Evolutionary conservation across 805 yeast species (phyloP), one percentile per base, ranked within the genome.

Genomic region (Saturnispora bothae): DNA sequence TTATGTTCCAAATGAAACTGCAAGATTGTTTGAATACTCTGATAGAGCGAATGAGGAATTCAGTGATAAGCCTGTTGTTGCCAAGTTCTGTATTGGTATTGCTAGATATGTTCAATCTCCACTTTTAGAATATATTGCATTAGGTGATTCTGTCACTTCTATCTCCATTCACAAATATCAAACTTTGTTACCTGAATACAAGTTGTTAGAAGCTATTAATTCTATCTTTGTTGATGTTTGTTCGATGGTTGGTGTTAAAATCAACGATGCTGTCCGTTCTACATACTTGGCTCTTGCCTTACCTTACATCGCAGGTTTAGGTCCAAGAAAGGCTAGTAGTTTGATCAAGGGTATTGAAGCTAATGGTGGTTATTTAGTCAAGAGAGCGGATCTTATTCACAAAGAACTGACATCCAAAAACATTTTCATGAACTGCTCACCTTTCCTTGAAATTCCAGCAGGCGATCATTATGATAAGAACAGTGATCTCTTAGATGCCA

Each of bases 31-130:
- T 57, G 94, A 88, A 54, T 75, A 77, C 52, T 83, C 96, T 0
- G 69, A 66, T 28, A 69, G 84, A 41, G 94, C 95, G 0, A 63
- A 61, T 5, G 65, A 68, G 33, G 97, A 92, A 56, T 83, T 82
- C 53, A 77, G 95, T 8, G 95, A 83, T 53, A 81, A 83, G 45
- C 77, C 96, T 1, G 69, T 83, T 2, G 68, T 86, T 43, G 78
- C 78, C 10, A 76, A 82, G 50, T 92, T 89, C 61, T 79, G 92
- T 59, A 76, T 88, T 44, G 95, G 85, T 8, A 66, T 89, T 45
- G 97, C 94, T 8, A 77, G 97, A 48, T 92, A 84, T 55, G 73
- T 83, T 40, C 98, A 92, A 60, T 81, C 83, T 39, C 98, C 99
- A n/a, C 56, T 92, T 42, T 60, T 83, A 49, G 99, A 92, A 59